Percentiles rank a stretch among this genome's conserved stretches.
Evolutionary conservation across 495 filamentous ascomycete genomes (phyloP).

Genomic region (Trypethelium eluteriae): DNA sequence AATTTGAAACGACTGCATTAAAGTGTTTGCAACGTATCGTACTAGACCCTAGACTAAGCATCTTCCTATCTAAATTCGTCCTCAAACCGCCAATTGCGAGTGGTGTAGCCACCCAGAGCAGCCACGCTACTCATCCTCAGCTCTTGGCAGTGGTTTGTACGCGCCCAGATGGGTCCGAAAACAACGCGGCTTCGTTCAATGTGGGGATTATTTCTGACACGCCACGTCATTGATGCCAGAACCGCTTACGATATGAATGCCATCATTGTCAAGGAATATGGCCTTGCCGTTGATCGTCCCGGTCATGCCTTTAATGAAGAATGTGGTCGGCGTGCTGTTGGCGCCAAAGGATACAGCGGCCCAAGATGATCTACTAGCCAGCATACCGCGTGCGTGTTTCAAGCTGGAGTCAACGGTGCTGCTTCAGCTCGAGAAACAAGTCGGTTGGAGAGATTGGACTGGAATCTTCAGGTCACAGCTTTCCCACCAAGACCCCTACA

Average conservation of each 20-base stretch:
- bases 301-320: neutral
- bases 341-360: neutral
- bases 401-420: neutral
- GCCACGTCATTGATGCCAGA: neutral
- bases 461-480: no score
- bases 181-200: neutral
- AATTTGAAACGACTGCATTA: neutral
- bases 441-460: no score
- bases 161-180: neutral
- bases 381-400: neutral
- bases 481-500: no score
- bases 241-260: neutral
- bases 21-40: neutral
- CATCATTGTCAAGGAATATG: neutral
- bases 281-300: neutral
- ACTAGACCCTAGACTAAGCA: neutral
- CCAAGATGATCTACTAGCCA: neutral
- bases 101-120: neutral
- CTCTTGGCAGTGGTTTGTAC: neutral
- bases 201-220: neutral
- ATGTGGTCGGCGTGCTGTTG: neutral
- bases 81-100: neutral
- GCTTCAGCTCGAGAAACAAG: neutral
- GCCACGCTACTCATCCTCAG: neutral
- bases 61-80: neutral